phyloP scores from a whole-genome alignment of 1,284 basidiomycete species.

The Boletus smithii region DNA sequence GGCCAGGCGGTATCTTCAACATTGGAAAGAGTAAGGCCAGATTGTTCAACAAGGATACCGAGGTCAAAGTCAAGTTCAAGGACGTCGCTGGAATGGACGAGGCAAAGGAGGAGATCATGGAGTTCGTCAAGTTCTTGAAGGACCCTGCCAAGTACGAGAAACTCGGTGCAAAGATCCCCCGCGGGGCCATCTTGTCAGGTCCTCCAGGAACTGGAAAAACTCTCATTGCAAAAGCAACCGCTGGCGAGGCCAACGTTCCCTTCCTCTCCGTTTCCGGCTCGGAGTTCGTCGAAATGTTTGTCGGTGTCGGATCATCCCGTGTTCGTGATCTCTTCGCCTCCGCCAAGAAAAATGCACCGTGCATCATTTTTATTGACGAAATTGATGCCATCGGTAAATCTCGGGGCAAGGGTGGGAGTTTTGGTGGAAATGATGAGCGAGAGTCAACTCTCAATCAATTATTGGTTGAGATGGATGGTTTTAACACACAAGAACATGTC shows the following conservation, averaged over 20 bases:
- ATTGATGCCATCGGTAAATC: constrained; percentile 99
- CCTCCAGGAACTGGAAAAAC: constrained; percentile 99
- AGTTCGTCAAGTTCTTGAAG: constrained; percentile 99
- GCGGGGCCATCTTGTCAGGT: constrained; percentile 96
- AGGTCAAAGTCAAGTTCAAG: constrained; percentile 90
- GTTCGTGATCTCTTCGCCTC: constrained; percentile 97
- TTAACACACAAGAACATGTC: constrained; percentile 93
- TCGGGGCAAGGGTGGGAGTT: constrained; percentile 82
- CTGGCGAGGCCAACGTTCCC: constrained; percentile 94
- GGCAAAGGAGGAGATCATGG: constrained; percentile 99
- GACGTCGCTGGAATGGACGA: constrained; percentile 99
- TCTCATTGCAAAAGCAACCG: constrained; percentile 95
- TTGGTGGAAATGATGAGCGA: constrained; percentile 97
- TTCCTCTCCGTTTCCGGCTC: constrained; percentile 99
- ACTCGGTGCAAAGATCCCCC: constrained; percentile 97
- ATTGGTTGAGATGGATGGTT: constrained; percentile 99
- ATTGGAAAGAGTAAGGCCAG: constrained; percentile 96
- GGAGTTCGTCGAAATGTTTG: constrained; percentile 99
- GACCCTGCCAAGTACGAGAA: constrained; percentile 93
- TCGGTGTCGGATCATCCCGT: constrained; percentile 96
- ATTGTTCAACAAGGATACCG: constrained; percentile 97
- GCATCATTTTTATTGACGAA: constrained; percentile 98
- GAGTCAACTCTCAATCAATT: constrained; percentile 98
- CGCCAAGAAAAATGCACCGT: constrained; percentile 96
- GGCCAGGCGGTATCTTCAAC: constrained; percentile 91